Evolutionary conservation across 305 asterid species (phyloP).

Genomic region (Fraxinus angustifolia): DNA sequence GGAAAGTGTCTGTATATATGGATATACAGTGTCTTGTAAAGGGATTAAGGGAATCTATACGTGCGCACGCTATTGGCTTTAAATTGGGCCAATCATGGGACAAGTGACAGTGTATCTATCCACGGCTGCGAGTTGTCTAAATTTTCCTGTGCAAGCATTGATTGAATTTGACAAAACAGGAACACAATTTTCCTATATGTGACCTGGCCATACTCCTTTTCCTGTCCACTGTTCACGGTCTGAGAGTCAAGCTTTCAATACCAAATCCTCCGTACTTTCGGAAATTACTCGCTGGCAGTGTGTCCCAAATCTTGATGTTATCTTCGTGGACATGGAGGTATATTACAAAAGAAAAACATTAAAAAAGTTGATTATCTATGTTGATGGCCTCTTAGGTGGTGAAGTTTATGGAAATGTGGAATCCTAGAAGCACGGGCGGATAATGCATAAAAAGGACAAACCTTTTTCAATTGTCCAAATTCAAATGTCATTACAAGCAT

Average conservation of each 20-base stretch:
- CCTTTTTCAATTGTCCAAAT: neutral
- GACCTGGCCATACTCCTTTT: neutral
- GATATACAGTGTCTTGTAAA: neutral
- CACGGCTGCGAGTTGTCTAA: neutral
- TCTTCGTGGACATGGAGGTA: neutral
- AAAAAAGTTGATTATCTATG: neutral
- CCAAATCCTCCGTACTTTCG: neutral
- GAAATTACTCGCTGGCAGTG: neutral
- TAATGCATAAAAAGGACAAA: neutral
- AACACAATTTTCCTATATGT: neutral
- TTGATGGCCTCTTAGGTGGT: neutral
- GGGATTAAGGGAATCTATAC: neutral
- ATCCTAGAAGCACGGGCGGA: neutral
- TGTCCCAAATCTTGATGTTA: neutral
- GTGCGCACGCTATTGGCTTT: neutral
- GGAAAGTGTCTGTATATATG: neutral
- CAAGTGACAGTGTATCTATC: neutral
- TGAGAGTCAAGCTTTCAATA: neutral
- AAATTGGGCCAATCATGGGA: neutral
- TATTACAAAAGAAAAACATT: neutral
- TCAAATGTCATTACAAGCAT: neutral
- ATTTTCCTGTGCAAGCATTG: neutral
- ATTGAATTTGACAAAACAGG: neutral
- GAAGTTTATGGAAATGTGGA: neutral
- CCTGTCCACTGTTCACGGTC: neutral